phyloP scores from a whole-genome alignment of 345 rosid genomes.

The Dipteronia sinensis region DNA sequence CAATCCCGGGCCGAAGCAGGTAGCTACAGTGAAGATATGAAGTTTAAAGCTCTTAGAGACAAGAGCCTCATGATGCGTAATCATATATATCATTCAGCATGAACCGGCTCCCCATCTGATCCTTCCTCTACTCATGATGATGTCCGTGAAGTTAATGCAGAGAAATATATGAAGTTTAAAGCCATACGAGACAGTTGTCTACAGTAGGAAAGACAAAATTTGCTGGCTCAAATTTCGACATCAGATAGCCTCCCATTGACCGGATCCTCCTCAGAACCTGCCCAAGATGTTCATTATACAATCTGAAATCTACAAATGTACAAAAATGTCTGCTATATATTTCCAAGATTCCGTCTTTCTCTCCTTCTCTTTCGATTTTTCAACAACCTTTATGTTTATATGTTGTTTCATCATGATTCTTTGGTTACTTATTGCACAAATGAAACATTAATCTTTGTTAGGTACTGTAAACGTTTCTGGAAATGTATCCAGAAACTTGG shows the following conservation, averaged over 20 bases:
- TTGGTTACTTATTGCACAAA: neutral
- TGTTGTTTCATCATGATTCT: neutral
- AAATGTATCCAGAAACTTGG: neutral
- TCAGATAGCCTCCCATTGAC: neutral
- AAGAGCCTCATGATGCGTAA: neutral
- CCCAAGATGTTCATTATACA: conserved; percentile 3
- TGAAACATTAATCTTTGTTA: neutral
- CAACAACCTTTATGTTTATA: neutral
- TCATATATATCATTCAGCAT: neutral
- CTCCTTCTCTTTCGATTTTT: neutral
- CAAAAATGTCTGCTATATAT: neutral
- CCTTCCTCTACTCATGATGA: conserved; percentile 5
- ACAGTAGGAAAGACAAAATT: conserved; percentile 1
- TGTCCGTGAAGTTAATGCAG: conserved; percentile 10
- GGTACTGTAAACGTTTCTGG: neutral
- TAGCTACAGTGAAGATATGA: conserved; percentile 35
- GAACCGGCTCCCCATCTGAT: neutral
- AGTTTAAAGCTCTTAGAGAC: conserved; percentile 38
- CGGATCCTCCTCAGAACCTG: conserved; percentile 4
- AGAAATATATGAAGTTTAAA: conserved; percentile 14
- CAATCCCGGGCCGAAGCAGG: conserved; percentile 33
- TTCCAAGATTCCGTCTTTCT: neutral
- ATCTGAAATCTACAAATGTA: neutral
- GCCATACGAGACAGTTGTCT: conserved; percentile 5
- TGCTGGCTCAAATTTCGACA: neutral